Conservation (phyloP, 2,329 filamentous ascomycete genomes). For the Alternaria consortialis region DNA sequence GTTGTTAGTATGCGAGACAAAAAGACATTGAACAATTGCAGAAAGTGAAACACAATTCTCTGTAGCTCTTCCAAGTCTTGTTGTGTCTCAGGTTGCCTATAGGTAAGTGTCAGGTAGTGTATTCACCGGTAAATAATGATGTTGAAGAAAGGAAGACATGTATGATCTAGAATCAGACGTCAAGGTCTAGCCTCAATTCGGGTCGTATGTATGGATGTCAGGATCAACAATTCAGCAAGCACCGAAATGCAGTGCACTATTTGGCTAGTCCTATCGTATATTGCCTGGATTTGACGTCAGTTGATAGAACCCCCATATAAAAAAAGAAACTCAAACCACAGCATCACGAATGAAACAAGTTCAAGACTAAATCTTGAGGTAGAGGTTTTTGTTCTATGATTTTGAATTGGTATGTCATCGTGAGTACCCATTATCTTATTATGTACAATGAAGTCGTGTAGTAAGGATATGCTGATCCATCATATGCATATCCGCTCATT, state of each 20-base stretch:
- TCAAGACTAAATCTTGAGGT: neutral
- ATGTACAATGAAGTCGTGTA: slow-evolving; percentile 3
- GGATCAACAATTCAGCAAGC: neutral
- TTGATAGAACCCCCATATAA: neutral
- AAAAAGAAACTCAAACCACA: neutral
- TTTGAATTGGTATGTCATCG: neutral
- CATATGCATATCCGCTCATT: neutral
- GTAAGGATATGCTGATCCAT: neutral
- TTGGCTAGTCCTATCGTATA: neutral
- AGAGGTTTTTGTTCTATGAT: neutral
- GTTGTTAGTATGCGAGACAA: neutral
- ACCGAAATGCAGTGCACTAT: neutral
- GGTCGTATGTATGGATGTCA: neutral
- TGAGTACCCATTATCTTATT: neutral
- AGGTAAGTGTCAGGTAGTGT: neutral
- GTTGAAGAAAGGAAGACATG: neutral
- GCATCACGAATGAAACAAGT: too few species aligned
- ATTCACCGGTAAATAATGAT: neutral
- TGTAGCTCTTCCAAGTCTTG: neutral
- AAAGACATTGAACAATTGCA: neutral
- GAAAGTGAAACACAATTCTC: neutral
- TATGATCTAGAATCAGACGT: neutral
- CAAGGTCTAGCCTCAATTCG: neutral
- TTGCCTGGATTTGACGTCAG: neutral
- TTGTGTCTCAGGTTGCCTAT: neutral